A percentile compares a stretch with the other conserved stretches of the same genome.
These are phyloP conservation scores for Fraxinus latifolia DNA, from an alignment of 305 asterid genomes.

Conservation along the genomic window DNA sequence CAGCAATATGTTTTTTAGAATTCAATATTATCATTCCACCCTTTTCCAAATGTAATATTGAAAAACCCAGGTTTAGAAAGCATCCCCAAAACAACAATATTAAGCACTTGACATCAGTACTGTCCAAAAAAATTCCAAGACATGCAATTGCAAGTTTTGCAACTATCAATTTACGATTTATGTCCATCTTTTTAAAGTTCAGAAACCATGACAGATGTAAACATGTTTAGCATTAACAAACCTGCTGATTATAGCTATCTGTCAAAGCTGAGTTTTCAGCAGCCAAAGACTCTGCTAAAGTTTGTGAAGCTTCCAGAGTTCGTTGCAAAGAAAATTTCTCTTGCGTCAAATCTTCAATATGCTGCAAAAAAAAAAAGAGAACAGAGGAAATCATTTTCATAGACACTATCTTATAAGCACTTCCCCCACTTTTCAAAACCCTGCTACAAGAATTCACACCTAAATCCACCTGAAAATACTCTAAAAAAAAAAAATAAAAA, in stretches of 20 bases:
- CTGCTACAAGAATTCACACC: conserved; percentile 10
- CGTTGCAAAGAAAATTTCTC: conserved; percentile 97
- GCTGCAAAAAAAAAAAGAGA: conserved; percentile 43
- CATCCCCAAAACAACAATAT: conserved; percentile 5
- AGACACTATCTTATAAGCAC: conserved; percentile 1
- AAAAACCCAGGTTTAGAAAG: conserved; percentile 2
- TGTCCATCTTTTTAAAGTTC: neutral
- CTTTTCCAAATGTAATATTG: conserved; percentile 4
- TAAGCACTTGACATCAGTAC: neutral
- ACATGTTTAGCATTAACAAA: neutral
- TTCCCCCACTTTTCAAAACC: conserved; percentile 9
- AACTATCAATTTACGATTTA: neutral
- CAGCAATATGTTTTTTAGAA: neutral
- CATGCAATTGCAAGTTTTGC: neutral
- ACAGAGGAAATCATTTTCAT: neutral
- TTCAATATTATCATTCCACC: neutral
- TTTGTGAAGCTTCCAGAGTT: conserved; percentile 88
- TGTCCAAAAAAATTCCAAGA: neutral
- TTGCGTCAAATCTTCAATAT: conserved; percentile 95
- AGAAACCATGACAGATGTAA: neutral
- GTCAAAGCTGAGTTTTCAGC: conserved; percentile 93
- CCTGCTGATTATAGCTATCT: conserved; percentile 91
- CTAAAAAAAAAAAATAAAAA: too few species aligned
- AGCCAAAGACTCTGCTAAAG: conserved; percentile 87
- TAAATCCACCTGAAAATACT: neutral